phyloP scores from a whole-genome alignment of 805 yeast genomes.

The Lachancea thermotolerans region DNA sequence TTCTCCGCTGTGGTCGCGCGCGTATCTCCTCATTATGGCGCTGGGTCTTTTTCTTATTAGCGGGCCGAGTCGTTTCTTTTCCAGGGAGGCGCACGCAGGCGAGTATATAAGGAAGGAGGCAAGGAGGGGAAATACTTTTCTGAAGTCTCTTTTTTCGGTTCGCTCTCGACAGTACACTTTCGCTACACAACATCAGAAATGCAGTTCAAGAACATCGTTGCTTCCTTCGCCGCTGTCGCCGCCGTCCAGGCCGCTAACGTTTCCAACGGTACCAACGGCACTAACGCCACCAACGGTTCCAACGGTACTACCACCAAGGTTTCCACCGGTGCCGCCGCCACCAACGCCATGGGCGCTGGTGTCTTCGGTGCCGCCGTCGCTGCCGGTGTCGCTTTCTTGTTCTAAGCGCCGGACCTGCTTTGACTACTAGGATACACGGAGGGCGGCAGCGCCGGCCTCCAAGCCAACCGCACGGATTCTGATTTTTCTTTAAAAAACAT shows the following conservation, averaged over 20 bases:
- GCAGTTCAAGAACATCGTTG: constrained; percentile 67
- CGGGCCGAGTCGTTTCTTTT: not conserved
- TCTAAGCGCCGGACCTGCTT: constrained; percentile 28
- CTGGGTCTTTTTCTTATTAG: not conserved
- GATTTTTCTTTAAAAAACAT: not conserved
- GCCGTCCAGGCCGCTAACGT: constrained; percentile 59
- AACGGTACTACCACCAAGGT: constrained; percentile 35
- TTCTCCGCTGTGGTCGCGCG: too few relatives aligned
- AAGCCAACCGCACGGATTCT: not conserved
- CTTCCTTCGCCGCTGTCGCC: constrained; percentile 64
- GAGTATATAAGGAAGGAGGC: not conserved
- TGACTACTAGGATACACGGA: not conserved
- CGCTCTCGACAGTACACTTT: not conserved
- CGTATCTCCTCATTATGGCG: not conserved
- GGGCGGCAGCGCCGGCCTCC: not conserved
- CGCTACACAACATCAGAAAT: constrained; percentile 33
- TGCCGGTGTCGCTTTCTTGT: constrained; percentile 61
- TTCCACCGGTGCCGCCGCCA: constrained; percentile 45
- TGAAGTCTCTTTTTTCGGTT: not conserved
- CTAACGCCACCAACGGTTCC: constrained; percentile 42
- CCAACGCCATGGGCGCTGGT: constrained; percentile 60
- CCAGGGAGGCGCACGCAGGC: not conserved
- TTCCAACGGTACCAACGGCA: constrained; percentile 27
- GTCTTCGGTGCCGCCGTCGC: constrained; percentile 79
- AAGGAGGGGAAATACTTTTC: not conserved